These are phyloP conservation scores for Cladophialophora carrionii DNA, from an alignment of 2,329 filamentous ascomycete species.

Conservation along the genomic window DNA sequence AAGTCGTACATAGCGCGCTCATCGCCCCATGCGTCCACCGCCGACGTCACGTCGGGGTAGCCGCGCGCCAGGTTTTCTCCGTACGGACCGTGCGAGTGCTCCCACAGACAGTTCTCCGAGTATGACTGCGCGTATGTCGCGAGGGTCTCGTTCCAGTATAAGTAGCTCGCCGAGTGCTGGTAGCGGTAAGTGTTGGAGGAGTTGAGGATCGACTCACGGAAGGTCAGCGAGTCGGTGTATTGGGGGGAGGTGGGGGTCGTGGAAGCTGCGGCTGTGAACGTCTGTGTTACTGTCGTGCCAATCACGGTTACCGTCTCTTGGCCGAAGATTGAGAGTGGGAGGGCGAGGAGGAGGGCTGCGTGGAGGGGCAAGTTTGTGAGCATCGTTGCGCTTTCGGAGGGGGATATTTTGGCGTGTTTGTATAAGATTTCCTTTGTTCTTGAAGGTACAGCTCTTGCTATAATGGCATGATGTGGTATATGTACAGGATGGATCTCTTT, in stretches of 20 bases:
- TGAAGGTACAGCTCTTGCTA: slow-evolving; percentile 2
- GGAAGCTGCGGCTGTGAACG: slow-evolving; percentile 34
- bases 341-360: slow-evolving; percentile 12
- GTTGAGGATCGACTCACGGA: slow-evolving; percentile 61
- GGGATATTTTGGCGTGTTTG: neutral
- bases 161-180: slow-evolving; percentile 62
- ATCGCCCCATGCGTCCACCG: slow-evolving; percentile 68
- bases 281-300: slow-evolving; percentile 38
- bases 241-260: slow-evolving; percentile 42
- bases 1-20: slow-evolving; percentile 66
- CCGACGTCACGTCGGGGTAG: slow-evolving; percentile 61
- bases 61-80: slow-evolving; percentile 77
- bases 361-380: slow-evolving; percentile 10
- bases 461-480: slow-evolving; percentile 10
- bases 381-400: neutral
- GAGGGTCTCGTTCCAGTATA: slow-evolving; percentile 69
- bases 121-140: slow-evolving; percentile 59
- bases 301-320: slow-evolving; percentile 37
- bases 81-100: slow-evolving; percentile 53
- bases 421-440: neutral
- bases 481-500: slow-evolving; percentile 3
- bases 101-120: slow-evolving; percentile 50
- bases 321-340: slow-evolving; percentile 25
- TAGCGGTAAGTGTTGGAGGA: slow-evolving; percentile 68
- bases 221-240: slow-evolving; percentile 50